Base-by-base conservation (phyloP, 495 filamentous ascomycete species). In the Trichocladium antarcticum region DNA sequence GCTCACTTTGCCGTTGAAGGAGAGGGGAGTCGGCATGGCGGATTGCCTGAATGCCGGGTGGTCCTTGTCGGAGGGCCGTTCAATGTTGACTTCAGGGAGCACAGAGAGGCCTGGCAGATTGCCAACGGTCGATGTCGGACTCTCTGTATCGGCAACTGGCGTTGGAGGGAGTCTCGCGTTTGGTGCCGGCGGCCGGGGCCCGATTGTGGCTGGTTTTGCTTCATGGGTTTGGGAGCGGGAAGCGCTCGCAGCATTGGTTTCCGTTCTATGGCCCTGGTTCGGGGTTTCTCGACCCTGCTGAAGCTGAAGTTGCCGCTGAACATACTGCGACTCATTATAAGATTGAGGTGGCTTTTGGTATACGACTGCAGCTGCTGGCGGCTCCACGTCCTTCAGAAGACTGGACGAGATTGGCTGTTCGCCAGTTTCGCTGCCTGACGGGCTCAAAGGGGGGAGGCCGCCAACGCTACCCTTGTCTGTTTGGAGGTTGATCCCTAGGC, bases 251-350 rank as follows among this genome's bases (percentile, higher is more conserved):
- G 49, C 50, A 29, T 61, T 63, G 1, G 59, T 59, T 27, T 67
- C 71, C 29, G 66, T 48, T 8, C 63, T 57, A 39, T 59, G 49
- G 19, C 56, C 55, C 24, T 57, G 60, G 0, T 64, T 70, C 5
- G 74, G 71, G 8, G 70, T 72, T 36, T 77, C 73, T 20, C 74
- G 73, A 19, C 81, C 84, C 59, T 84, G 77, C 45, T 87, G 84
- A 66, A 92, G 75, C 57, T 84, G 81, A 28, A 85, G 62, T 55
- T 93, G 86, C 28, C 89, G 81, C 55, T 89, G 82, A 8, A 83
- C 77, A 49, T 89, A 95, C 55, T 85, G 84, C 32, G 83, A 78
- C 56, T 95, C 89, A 55, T 92, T 84, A 45, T 89, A 95, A 8
- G 76, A 71, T 35, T 82, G 76, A 17, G 63, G 68, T 2, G 89